These are phyloP conservation scores for Cyathus striatus DNA, from an alignment of 768 basidiomycete species.

Conservation along the genomic window DNA sequence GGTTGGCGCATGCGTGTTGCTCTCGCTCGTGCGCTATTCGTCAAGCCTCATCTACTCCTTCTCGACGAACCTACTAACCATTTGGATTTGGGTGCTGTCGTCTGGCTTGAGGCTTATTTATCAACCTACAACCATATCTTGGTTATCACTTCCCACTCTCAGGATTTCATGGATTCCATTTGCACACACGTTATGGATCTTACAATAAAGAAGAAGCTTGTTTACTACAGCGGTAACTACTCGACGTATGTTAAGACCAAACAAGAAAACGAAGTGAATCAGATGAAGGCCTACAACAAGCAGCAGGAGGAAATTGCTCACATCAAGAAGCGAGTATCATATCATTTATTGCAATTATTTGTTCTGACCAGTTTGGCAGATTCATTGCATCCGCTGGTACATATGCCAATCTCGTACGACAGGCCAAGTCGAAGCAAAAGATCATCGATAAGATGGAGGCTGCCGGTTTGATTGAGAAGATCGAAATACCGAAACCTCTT, in stretches of 20 bases:
- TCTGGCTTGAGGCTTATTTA: constrained; percentile 98
- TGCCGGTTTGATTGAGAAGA: constrained; percentile 91
- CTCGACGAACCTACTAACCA: constrained; percentile 94
- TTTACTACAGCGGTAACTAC: constrained; percentile 96
- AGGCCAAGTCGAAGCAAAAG: constrained; percentile 99
- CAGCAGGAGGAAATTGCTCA: constrained; percentile 98
- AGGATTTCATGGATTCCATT: constrained; percentile 97
- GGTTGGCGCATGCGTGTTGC: constrained; percentile 99
- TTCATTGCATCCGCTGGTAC: constrained; percentile 99
- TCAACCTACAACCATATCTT: constrained; percentile 99
- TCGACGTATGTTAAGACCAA: constrained; percentile 96
- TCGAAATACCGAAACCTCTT: constrained; percentile 69
- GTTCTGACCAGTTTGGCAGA: constrained; percentile 28
- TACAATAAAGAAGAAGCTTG: constrained; percentile 84
- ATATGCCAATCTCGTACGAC: constrained; percentile 97
- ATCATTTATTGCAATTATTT: neutral
- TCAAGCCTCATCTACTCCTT: constrained; percentile 93
- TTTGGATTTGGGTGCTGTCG: constrained; percentile 94
- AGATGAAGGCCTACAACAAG: constrained; percentile 99
- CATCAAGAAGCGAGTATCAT: constrained; percentile 80
- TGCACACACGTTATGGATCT: constrained; percentile 99
- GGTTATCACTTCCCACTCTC: constrained; percentile 96
- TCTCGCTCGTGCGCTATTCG: constrained; percentile 89
- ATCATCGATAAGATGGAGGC: constrained; percentile 99
- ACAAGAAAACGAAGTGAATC: constrained; percentile 96